Evolutionary conservation across 202 grass and related monocot genomes (phyloP).

Genomic region (Elaeis oleifera): DNA sequence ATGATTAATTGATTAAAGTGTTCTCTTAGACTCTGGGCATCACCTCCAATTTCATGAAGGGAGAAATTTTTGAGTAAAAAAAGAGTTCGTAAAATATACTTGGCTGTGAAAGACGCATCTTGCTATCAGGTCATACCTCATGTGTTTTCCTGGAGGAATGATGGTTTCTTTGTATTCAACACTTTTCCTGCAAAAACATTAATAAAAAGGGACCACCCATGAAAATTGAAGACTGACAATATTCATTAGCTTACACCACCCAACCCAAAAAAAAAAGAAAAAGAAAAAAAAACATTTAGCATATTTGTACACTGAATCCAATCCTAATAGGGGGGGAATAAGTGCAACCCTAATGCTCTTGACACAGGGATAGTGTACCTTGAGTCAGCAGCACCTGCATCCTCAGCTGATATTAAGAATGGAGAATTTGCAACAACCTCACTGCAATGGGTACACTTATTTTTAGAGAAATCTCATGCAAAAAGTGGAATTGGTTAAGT

Average conservation of each 20-base stretch:
- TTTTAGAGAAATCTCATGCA: conserved; percentile 6
- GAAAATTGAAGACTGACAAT: too few species aligned
- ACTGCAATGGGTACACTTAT: conserved; percentile 36
- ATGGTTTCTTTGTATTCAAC: conserved; percentile 74
- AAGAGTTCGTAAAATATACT: too few species aligned
- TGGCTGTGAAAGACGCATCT: too few species aligned
- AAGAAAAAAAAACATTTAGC: too few species aligned
- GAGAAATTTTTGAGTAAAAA: too few species aligned
- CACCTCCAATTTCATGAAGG: too few species aligned
- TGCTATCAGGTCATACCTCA: conserved; percentile 41
- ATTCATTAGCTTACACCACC: too few species aligned
- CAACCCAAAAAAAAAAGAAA: too few species aligned
- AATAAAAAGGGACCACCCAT: not conserved
- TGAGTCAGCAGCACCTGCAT: conserved; percentile 57
- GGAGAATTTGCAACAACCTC: conserved; percentile 90
- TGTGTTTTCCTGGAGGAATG: conserved; percentile 87
- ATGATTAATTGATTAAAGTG: too few species aligned
- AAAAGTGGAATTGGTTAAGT: not conserved
- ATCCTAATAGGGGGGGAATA: too few species aligned
- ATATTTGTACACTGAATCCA: too few species aligned
- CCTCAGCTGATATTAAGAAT: conserved; percentile 94
- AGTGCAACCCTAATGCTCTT: not conserved
- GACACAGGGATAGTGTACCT: conserved; percentile 31
- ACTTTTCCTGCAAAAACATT: conserved; percentile 38
- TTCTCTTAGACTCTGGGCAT: too few species aligned